Conservation (phyloP, 371 early-diverging fungal species). For the Blakeslea trispora region DNA sequence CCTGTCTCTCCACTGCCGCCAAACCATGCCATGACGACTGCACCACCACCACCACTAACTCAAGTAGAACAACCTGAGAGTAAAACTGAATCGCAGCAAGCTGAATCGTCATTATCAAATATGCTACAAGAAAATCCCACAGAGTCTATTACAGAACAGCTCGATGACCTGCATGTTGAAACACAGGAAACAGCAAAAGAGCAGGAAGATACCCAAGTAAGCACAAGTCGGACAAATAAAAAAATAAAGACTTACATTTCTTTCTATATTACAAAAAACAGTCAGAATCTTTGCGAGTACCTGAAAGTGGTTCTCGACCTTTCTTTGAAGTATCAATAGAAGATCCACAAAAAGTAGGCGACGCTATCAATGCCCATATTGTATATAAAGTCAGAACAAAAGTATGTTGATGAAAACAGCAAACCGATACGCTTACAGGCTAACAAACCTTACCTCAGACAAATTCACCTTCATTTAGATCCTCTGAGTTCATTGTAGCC, state of each 20-base stretch:
- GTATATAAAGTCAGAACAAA: conserved; percentile 87
- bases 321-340: conserved; percentile 76
- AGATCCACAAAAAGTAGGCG: conserved; percentile 90
- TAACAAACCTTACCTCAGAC: conserved; percentile 52
- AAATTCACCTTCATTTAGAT: conserved; percentile 72
- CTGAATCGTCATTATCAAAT: neutral
- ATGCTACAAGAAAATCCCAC: too few species aligned
- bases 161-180: conserved; percentile 4
- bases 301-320: conserved; percentile 63
- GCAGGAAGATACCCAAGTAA: conserved; percentile 27
- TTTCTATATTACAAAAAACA: too few species aligned
- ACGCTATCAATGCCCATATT: conserved; percentile 84
- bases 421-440: neutral
- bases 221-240: conserved; percentile 1
- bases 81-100: neutral
- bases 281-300: conserved; percentile 46
- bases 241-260: neutral
- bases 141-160: neutral
- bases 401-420: conserved; percentile 40
- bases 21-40: neutral
- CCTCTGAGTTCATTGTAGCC: conserved; percentile 76
- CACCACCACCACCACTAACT: too few species aligned
- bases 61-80: neutral
- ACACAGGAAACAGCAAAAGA: neutral
- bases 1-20: neutral